A percentile compares a stretch with the other conserved stretches of the same genome.
Evolutionary conservation across 2,329 filamentous ascomycete species (phyloP).

Genomic region (Sporothrix variecibatus): DNA sequence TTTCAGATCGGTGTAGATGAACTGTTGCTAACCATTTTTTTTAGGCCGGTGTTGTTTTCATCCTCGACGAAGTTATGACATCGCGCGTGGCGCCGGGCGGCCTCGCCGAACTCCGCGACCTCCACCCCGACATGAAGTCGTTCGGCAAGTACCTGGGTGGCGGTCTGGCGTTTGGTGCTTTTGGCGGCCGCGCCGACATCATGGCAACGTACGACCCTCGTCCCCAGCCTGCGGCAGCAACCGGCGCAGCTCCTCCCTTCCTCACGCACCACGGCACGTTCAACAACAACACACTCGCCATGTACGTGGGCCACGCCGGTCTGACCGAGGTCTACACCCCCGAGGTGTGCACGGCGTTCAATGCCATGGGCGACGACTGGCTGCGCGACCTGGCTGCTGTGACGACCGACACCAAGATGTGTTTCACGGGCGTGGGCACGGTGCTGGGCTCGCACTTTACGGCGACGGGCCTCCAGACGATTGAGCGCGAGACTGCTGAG

Average conservation of each 20-base stretch:
- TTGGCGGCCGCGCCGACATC: constrained; percentile 60
- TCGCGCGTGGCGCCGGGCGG: constrained; percentile 60
- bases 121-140: constrained; percentile 54
- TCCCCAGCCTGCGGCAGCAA: constrained; percentile 39
- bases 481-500: constrained; percentile 28
- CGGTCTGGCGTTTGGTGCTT: constrained; percentile 60
- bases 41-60: constrained; percentile 54
- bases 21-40: background rate
- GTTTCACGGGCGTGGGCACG: constrained; percentile 44
- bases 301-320: constrained; percentile 54
- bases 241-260: constrained; percentile 34
- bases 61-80: constrained; percentile 72
- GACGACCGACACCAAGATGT: constrained; percentile 40
- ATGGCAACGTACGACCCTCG: constrained; percentile 71
- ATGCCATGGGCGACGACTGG: constrained; percentile 37
- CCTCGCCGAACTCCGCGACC: constrained; percentile 59
- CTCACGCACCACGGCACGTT: constrained; percentile 61
- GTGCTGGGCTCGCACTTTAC: constrained; percentile 43
- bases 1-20: too few species aligned
- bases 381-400: constrained; percentile 38
- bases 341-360: constrained; percentile 38
- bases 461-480: constrained; percentile 16
- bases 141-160: constrained; percentile 62
- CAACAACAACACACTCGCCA: constrained; percentile 62
- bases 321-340: constrained; percentile 43